phyloP scores from a whole-genome alignment of 768 basidiomycete genomes.

The Lactarius indigo region DNA sequence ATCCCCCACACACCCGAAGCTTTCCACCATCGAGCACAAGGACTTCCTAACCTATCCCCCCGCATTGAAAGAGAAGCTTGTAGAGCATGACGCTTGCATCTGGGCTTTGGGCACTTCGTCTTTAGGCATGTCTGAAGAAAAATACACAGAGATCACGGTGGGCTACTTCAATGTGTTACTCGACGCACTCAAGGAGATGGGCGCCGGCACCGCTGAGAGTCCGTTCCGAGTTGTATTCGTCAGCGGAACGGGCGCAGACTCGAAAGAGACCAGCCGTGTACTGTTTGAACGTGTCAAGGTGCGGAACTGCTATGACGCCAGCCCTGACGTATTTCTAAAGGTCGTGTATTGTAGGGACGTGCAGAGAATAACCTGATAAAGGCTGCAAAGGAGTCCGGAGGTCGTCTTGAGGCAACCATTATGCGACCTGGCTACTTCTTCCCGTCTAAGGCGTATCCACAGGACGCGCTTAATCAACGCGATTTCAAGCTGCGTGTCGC shows the following conservation, averaged over 20 bases:
- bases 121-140: conserved; percentile 19
- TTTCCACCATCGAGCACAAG: conserved; percentile 23
- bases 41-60: conserved; percentile 27
- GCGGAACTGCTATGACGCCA: not conserved
- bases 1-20: conserved; percentile 24
- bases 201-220: conserved; percentile 20
- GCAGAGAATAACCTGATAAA: conserved; percentile 24
- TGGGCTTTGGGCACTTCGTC: conserved; percentile 29
- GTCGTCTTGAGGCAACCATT: conserved; percentile 13
- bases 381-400: conserved; percentile 3
- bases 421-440: conserved; percentile 26
- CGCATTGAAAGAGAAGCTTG: conserved; percentile 20
- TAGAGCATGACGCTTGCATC: conserved; percentile 29
- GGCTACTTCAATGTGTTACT: conserved; percentile 27
- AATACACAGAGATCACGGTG: conserved; percentile 29
- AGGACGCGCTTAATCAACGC: conserved; percentile 20
- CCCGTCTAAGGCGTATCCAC: conserved; percentile 21
- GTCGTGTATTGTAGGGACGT: conserved; percentile 10
- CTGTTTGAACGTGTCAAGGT: conserved; percentile 31
- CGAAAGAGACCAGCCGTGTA: conserved; percentile 26
- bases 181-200: conserved; percentile 10
- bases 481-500: not conserved
- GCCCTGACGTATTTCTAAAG: not conserved
- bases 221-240: conserved; percentile 32
- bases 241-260: conserved; percentile 31